Percentiles rank a stretch among this genome's conserved stretches.
Conservation (phyloP, 2,329 filamentous ascomycete species). For the Hirsutella minnesotensis region DNA sequence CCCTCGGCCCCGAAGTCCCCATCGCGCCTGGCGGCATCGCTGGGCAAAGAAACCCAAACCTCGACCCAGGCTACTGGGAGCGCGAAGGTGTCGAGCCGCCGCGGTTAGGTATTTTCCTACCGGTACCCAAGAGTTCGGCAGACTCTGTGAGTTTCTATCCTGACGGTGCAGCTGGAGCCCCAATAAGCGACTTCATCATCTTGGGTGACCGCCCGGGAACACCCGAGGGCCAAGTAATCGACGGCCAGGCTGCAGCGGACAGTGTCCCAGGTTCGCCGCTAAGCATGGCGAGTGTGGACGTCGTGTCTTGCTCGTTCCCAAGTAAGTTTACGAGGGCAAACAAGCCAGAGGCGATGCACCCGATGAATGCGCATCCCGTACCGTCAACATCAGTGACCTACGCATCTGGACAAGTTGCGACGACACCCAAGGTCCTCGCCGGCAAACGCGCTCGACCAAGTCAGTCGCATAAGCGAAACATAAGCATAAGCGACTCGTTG, state of each 20-base stretch:
- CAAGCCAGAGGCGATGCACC: constrained; percentile 27
- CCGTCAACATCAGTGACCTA: constrained; percentile 37
- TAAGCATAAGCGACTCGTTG: constrained; percentile 76
- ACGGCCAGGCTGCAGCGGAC: constrained; percentile 9
- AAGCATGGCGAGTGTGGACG: constrained; percentile 48
- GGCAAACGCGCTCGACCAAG: constrained; percentile 47
- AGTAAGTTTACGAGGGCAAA: constrained; percentile 32
- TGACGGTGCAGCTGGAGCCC: constrained; percentile 33
- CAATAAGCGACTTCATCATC: constrained; percentile 33
- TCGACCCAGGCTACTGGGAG: constrained; percentile 45
- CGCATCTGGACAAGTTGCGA: constrained; percentile 38
- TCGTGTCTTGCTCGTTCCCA: constrained; percentile 53
- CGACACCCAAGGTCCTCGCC: constrained; percentile 43
- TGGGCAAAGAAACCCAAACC: constrained; percentile 42
- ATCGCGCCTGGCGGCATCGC: constrained; percentile 67
- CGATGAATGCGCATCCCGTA: constrained; percentile 44
- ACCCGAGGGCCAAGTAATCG: constrained; percentile 24
- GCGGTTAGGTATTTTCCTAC: constrained; percentile 29
- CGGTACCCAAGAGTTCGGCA: constrained; percentile 12
- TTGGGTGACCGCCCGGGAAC: constrained; percentile 33
- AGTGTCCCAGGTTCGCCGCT: constrained; percentile 32
- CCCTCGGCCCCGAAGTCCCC: constrained; percentile 49
- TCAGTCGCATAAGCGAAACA: constrained; percentile 66
- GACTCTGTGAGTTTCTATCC: constrained; percentile 23
- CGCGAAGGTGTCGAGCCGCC: constrained; percentile 29